A percentile compares a stretch with the other conserved stretches of the same genome.
phyloP scores from a whole-genome alignment of 331 rosid genomes.

The Prunus yedoensis region DNA sequence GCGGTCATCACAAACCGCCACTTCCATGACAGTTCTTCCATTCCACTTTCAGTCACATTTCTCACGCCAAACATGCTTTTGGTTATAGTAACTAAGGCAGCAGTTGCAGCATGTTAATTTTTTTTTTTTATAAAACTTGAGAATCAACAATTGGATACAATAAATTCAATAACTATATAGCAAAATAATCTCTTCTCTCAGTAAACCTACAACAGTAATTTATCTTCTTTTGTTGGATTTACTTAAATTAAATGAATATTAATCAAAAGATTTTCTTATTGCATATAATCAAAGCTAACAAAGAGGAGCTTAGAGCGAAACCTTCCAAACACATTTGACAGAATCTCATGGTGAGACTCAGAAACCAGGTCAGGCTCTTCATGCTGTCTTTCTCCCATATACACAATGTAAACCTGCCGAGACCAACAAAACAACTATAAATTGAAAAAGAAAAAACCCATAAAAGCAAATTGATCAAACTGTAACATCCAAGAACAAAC shows the following conservation, averaged over 20 bases:
- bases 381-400: constrained; percentile 44
- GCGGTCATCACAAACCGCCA: neutral
- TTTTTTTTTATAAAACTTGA: neutral
- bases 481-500: neutral
- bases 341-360: constrained; percentile 53
- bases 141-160: neutral
- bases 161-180: neutral
- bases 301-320: constrained; percentile 14
- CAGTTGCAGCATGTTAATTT: neutral
- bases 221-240: neutral
- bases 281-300: neutral
- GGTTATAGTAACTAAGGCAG: neutral
- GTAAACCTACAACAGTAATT: neutral
- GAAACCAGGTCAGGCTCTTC: constrained; percentile 40
- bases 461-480: neutral
- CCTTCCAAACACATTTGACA: constrained; percentile 57
- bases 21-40: neutral
- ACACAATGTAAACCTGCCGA: constrained; percentile 59
- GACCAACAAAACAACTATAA: neutral
- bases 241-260: neutral
- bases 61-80: neutral
- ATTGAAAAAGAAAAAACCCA: neutral
- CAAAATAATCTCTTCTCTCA: neutral
- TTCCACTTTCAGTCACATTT: neutral
- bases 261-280: neutral